A percentile compares a stretch with the other conserved stretches of the same genome.
Evolutionary conservation across 2,329 filamentous ascomycete genomes (phyloP).

Genomic region (Apiospora saccharicola): DNA sequence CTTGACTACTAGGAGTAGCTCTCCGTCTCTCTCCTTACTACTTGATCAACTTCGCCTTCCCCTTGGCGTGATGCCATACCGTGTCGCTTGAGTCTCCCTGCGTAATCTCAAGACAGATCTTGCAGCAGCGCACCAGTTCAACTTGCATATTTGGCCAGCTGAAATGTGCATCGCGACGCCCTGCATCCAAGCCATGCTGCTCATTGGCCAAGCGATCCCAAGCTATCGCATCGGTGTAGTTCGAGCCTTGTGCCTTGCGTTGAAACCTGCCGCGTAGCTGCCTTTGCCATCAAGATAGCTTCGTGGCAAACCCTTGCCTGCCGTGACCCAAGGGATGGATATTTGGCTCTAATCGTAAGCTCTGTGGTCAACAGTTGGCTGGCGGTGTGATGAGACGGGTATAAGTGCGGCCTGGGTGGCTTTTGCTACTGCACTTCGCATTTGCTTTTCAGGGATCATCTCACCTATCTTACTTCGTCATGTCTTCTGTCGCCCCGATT

Average conservation of each 20-base stretch:
- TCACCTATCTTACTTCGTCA: background rate
- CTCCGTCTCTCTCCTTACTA: background rate
- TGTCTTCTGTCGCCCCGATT: slow-evolving; percentile 7
- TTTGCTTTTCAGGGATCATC: slow-evolving; percentile 17
- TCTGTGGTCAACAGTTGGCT: background rate
- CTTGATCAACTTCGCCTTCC: background rate
- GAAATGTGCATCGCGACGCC: background rate
- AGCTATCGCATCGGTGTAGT: background rate
- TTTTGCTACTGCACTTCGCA: slow-evolving; percentile 3
- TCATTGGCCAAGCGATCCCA: background rate
- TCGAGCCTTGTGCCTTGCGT: slow-evolving; percentile 1
- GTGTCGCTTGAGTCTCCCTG: background rate
- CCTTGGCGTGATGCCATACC: background rate
- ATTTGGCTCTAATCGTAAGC: background rate
- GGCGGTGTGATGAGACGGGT: slow-evolving; percentile 19
- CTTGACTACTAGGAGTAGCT: background rate
- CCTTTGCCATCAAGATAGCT: background rate
- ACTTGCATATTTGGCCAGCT: background rate
- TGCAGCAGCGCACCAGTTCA: background rate
- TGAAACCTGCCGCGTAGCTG: background rate
- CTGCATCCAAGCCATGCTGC: background rate
- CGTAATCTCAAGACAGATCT: slow-evolving; percentile 2
- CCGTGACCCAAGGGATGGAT: background rate
- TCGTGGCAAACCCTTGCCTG: background rate
- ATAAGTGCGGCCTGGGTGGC: slow-evolving; percentile 11